Conservation (phyloP, 805 yeast genomes). For the Teunomyces lycoperdinae region DNA sequence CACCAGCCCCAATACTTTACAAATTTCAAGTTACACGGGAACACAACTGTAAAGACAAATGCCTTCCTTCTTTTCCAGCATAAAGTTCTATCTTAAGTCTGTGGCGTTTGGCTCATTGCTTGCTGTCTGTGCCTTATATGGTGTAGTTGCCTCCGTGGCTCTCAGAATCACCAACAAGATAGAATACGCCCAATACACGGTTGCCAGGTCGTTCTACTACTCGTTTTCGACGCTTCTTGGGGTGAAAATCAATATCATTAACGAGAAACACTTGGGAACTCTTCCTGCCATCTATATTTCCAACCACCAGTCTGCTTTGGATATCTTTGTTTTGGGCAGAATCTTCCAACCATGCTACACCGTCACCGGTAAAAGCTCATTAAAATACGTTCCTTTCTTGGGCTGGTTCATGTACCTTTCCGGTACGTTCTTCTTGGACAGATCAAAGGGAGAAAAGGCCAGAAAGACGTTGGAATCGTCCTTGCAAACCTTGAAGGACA, state of each 20-base stretch:
- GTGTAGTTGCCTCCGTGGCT: slow-evolving; percentile 70
- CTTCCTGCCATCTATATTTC: slow-evolving; percentile 76
- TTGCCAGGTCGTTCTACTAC: slow-evolving; percentile 77
- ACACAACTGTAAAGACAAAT: background rate
- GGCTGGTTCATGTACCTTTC: slow-evolving; percentile 96
- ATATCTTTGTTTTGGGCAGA: slow-evolving; percentile 75
- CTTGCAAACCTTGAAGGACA: slow-evolving; percentile 53
- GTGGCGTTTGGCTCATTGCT: slow-evolving; percentile 52
- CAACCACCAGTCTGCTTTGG: slow-evolving; percentile 90
- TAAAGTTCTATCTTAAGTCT: slow-evolving; percentile 57
- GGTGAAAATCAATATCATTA: slow-evolving; percentile 63
- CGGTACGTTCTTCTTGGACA: slow-evolving; percentile 88
- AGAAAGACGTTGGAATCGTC: slow-evolving; percentile 72
- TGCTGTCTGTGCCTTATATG: slow-evolving; percentile 65
- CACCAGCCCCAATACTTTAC: background rate
- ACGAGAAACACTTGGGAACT: slow-evolving; percentile 54
- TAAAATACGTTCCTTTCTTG: slow-evolving; percentile 80
- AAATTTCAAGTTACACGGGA: background rate
- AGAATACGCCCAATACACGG: slow-evolving; percentile 82
- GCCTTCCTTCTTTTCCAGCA: slow-evolving; percentile 7
- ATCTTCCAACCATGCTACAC: slow-evolving; percentile 85
- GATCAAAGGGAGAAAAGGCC: slow-evolving; percentile 74
- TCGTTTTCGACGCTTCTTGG: slow-evolving; percentile 63
- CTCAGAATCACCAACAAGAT: slow-evolving; percentile 69
- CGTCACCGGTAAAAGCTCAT: slow-evolving; percentile 86